Base-by-base conservation (phyloP, 106 monocot genomes). In the Dioscorea zingiberensis region DNA sequence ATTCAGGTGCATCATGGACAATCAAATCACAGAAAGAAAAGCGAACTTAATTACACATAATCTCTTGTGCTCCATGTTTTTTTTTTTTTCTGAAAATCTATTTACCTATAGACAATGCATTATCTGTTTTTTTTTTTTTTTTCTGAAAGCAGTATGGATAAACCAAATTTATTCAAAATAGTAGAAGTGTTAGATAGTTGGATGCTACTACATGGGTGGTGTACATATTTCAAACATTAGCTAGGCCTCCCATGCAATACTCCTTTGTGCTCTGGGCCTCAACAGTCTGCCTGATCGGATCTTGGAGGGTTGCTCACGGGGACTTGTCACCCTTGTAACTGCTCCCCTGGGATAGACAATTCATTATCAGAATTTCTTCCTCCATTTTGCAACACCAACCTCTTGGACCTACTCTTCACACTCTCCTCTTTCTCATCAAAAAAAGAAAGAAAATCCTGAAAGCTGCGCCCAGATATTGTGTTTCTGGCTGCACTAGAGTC, bases 221-320 rank as follows among this genome's bases (percentile, higher is more conserved):
- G n/a, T n/a, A n/a, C n/a, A n/a, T 47, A 13, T 47, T 47, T 7
- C 13, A 47, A 47, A 7, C 7, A 13, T 47, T 47, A 47, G 46
- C 46, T 47, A 47, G 46, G 13, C 7, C 46, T 13, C 46, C 13
- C 13, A 8, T 47, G 46, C 13, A 13, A 47, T 47, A 10, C 70
- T 53, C 70, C 46, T 12, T 26, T 25, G 13, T 76, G 82, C 3
- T 14, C 21, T 19, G 81, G 68, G 65, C 67, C 69, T 60, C 67
- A 78, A 7, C n/a, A 7, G 3, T 32, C 58, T 0, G 74, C 44
- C n/a, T n/a, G n/a, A n/a, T n/a, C n/a, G 13, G 74, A 48, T 24
- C 64, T 68, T 4, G 63, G n/a, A n/a, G n/a, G n/a, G n/a, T n/a
- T n/a, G n/a, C n/a, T n/a, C n/a, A n/a, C n/a, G n/a, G n/a, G n/a